Conservation (phyloP, 768 basidiomycete genomes). For the Lactarius quietus region DNA sequence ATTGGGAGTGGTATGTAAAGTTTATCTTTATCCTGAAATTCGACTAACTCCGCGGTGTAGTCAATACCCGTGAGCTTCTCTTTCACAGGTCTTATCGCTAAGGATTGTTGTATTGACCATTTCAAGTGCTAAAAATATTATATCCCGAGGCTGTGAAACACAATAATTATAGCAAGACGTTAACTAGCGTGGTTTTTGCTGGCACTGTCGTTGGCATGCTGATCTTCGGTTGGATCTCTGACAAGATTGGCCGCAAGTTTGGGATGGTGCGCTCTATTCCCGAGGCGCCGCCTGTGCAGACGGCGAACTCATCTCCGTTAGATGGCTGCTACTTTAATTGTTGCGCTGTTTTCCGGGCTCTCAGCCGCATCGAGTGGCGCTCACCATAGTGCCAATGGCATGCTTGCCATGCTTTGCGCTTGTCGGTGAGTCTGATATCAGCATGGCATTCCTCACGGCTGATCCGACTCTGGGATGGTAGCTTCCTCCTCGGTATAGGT, state of each 20-base stretch:
- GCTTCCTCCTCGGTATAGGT: constrained; percentile 86
- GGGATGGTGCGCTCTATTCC: constrained; percentile 67
- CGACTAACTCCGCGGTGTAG: constrained; percentile 35
- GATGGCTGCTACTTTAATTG: constrained; percentile 82
- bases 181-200: constrained; percentile 74
- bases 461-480: constrained; percentile 30
- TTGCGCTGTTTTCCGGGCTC: constrained; percentile 77
- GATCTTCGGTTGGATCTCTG: constrained; percentile 75
- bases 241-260: constrained; percentile 70
- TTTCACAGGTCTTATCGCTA: background rate
- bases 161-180: constrained; percentile 57
- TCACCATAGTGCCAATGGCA: constrained; percentile 60
- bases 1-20: constrained; percentile 67
- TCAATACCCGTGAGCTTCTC: constrained; percentile 57
- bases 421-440: constrained; percentile 52
- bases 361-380: constrained; percentile 83
- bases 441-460: background rate
- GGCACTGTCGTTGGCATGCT: constrained; percentile 89
- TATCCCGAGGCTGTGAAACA: constrained; percentile 52
- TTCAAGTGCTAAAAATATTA: constrained; percentile 63
- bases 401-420: constrained; percentile 73
- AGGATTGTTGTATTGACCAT: constrained; percentile 9
- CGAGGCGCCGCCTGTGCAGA: background rate
- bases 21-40: background rate
- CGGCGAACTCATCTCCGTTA: constrained; percentile 29